Evolutionary conservation across 768 basidiomycete genomes (phyloP).

Genomic region (Calocybe gangraenosa): DNA sequence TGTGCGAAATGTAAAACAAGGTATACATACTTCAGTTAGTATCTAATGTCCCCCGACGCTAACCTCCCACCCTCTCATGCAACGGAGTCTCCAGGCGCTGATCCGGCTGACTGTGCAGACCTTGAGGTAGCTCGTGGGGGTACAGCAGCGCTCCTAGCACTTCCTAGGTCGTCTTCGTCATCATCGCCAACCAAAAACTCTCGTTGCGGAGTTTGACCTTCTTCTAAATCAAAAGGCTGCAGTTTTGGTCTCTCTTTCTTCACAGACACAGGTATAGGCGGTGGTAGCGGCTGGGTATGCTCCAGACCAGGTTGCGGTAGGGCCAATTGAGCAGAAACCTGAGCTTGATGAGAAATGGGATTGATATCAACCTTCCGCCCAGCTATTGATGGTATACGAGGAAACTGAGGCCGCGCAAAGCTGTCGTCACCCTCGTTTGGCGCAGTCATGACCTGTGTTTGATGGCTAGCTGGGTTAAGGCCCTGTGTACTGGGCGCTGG

Average conservation of each 20-base stretch:
- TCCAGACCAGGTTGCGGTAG: not conserved
- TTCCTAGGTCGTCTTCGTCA: conserved; percentile 19
- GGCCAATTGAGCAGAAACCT: conserved; percentile 20
- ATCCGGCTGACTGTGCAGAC: not conserved
- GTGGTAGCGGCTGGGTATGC: conserved; percentile 12
- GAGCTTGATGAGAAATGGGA: conserved; percentile 39
- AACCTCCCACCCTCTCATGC: not conserved
- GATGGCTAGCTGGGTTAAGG: conserved; percentile 37
- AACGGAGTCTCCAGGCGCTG: not conserved
- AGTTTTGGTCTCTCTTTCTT: conserved; percentile 14
- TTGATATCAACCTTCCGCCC: conserved; percentile 27
- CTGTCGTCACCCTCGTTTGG: conserved; percentile 19
- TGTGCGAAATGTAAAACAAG: too few relatives aligned
- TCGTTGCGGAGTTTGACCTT: conserved; percentile 19
- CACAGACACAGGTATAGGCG: conserved; percentile 2
- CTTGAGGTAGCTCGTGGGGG: not conserved
- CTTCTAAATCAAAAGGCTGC: conserved; percentile 14
- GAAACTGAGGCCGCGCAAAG: conserved; percentile 27
- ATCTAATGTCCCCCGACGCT: too few relatives aligned
- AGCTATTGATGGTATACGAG: conserved; percentile 13
- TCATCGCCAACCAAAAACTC: conserved; percentile 34
- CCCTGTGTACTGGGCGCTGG: conserved; percentile 6
- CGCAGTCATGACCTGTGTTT: conserved; percentile 13
- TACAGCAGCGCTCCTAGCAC: not conserved
- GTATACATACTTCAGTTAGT: too few relatives aligned